Evolutionary conservation across 2,329 filamentous ascomycete genomes (phyloP), one percentile per base, ranked within the genome.

Genomic region (Diaporthe sp.): DNA sequence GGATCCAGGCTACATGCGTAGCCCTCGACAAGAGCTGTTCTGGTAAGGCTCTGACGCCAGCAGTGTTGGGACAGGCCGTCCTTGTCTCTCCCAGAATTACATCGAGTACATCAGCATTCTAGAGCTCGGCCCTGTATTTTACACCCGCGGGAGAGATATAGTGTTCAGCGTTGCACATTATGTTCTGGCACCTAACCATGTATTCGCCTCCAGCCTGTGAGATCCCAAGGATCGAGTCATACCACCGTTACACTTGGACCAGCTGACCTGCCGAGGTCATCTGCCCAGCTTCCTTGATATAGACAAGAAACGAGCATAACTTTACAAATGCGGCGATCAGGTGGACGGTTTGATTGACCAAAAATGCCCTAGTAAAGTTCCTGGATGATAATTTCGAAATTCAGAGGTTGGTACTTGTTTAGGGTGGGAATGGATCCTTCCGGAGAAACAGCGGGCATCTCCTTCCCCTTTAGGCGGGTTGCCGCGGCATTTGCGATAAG

Each of bases 401-500:
- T 12, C 4, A 44, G 39, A 44, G 59, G 59, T 44, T 53, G 13
- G 44, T 9, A 12, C 28, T 37, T 37, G 62, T 67, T n/a, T 37
- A 22, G 62, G 42, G 42, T 22, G 15, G 44, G 31, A 10, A 34
- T 51, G 28, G 28, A 67, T 37, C 28, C 62, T 49, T 17, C 13
- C 3, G 19, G 42, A 25, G 22, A 31, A 68, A 51, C 28, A 51
- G 62, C 22, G 44, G 31, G 28, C 44, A 51, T 68, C 62, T 68
- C 62, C 65, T 68, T 53, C 65, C 46, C 49, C 17, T 53, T 68
- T 17, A n/a, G 46, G 65, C 65, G 31, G 25, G 46, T 53, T 68
- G 65, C 65, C 46, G 65, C 49, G 65, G 65, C 65, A 68, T 12
- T n/a, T 68, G 62, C 46, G 65, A 68, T 53, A 68, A 68, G 46